These are phyloP conservation scores for Paramyrothecium roridum DNA, from an alignment of 2,329 filamentous ascomycete genomes.

Conservation along the genomic window DNA sequence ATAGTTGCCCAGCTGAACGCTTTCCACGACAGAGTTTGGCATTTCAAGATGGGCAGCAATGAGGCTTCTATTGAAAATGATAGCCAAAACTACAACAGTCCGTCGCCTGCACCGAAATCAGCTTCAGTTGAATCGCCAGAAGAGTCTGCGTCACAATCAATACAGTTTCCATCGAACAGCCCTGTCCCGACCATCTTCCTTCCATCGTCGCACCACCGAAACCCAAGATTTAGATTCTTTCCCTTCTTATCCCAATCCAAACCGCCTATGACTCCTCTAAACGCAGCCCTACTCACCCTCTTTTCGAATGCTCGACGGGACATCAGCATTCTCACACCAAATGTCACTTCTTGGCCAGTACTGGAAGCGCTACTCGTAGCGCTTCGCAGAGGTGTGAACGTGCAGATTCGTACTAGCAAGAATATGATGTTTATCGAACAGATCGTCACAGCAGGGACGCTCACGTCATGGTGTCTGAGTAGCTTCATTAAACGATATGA, in stretches of 20 bases:
- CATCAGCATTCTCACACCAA: constrained; percentile 74
- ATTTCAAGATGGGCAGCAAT: constrained; percentile 12
- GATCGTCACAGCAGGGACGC: constrained; percentile 73
- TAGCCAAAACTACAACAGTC: not conserved
- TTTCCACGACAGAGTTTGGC: constrained; percentile 73
- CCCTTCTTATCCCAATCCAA: constrained; percentile 47
- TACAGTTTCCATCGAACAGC: constrained; percentile 15
- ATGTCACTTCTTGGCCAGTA: constrained; percentile 67
- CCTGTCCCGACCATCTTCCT: constrained; percentile 59
- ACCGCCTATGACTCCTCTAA: constrained; percentile 65
- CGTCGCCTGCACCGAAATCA: not conserved
- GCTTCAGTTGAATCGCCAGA: constrained; percentile 8
- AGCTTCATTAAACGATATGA: constrained; percentile 56
- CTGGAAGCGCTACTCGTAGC: constrained; percentile 59
- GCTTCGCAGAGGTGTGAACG: constrained; percentile 62
- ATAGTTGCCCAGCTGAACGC: constrained; percentile 58
- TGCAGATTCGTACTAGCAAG: constrained; percentile 65
- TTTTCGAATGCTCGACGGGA: constrained; percentile 53
- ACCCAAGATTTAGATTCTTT: constrained; percentile 60
- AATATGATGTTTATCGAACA: constrained; percentile 78
- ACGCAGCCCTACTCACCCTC: constrained; percentile 59
- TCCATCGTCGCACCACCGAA: constrained; percentile 70
- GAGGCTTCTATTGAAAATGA: not conserved
- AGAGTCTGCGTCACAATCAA: constrained; percentile 24
- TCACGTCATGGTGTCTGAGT: constrained; percentile 62